A percentile compares a stretch with the other conserved stretches of the same genome.
Evolutionary conservation across 768 basidiomycete species (phyloP).

Genomic region (Pulveroboletus sp.): DNA sequence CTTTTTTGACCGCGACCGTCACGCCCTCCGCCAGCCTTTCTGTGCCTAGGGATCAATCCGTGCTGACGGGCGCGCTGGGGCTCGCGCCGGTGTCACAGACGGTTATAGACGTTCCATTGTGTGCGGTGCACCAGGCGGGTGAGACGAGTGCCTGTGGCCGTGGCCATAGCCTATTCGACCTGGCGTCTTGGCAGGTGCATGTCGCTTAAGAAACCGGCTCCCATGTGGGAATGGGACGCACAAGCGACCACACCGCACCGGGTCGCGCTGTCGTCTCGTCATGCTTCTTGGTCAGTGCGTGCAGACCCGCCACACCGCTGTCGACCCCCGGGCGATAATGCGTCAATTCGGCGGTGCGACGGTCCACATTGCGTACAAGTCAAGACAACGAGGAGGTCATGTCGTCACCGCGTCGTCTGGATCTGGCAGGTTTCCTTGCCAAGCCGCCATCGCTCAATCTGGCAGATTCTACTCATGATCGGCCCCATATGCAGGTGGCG

Average conservation of each 20-base stretch:
- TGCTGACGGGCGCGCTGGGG: background rate
- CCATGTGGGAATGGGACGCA: slow-evolving; percentile 9
- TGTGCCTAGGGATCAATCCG: background rate
- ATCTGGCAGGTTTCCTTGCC: slow-evolving; percentile 1
- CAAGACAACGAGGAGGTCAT: slow-evolving; percentile 9
- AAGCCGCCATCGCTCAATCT: background rate
- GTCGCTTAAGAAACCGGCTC: background rate
- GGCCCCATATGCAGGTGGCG: background rate
- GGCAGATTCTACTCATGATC: background rate
- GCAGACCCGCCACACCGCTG: background rate
- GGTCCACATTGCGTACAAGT: slow-evolving; percentile 11
- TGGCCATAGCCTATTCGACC: background rate
- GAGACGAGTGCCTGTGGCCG: background rate
- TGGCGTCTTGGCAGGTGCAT: background rate
- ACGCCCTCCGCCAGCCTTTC: background rate
- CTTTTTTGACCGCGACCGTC: slow-evolving; percentile 2
- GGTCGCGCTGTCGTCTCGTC: background rate
- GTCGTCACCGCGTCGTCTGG: background rate
- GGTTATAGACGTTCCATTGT: background rate
- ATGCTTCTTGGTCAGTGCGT: slow-evolving; percentile 1
- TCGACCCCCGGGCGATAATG: slow-evolving; percentile 3
- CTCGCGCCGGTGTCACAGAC: background rate
- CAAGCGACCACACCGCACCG: background rate
- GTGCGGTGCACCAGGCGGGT: background rate
- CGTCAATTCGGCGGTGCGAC: background rate